Evolutionary conservation across 768 basidiomycete species (phyloP), one percentile per base, ranked within the genome.

Genomic region (Suillus decipiens): DNA sequence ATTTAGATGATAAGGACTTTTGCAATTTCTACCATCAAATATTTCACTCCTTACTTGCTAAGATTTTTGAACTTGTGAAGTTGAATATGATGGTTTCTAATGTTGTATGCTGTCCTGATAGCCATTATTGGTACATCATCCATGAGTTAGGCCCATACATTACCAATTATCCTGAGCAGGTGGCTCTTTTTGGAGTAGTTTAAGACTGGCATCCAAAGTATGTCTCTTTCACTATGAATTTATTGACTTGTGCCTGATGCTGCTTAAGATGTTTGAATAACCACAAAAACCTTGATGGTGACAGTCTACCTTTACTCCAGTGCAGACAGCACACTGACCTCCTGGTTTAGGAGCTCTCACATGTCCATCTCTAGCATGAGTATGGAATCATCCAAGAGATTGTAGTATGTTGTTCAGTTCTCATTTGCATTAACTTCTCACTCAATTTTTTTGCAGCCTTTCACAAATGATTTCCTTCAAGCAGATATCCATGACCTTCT

Each of bases 91-190:
- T 62, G 0, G 67, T 54, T 9, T 70, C 75, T 0, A 56, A 66
- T 28, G 61, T 78, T 5, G 53, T 61, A 0, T 61, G 54, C 0
- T 79, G 71, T 43, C 64, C 63, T 1, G 76, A 80, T 66, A 71
- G 74, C 1, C 70, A 76, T 63, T 76, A 61, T 61, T 66, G 66
- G 0, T 59, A 66, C 4, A 71, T 63, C 0, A 70, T 80, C n/a
- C 78, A 73, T 66, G 70, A 71, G 2, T 53, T 81, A 11, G 77
- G 77, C 0, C 73, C 77, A 0, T 77, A 78, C 42, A 79, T 81
- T 61, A 76, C 77, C 0, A 75, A 81, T 61, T 80, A 81, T 61
- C 79, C 75, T 1, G 77, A 81, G 60, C 79, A 80, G 5, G 17
- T 41, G 15, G 11, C 11, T 15, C 5, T 39, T 39, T 15, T 5